Base-by-base conservation (phyloP, 768 basidiomycete species). In the Podaxis sp. region DNA sequence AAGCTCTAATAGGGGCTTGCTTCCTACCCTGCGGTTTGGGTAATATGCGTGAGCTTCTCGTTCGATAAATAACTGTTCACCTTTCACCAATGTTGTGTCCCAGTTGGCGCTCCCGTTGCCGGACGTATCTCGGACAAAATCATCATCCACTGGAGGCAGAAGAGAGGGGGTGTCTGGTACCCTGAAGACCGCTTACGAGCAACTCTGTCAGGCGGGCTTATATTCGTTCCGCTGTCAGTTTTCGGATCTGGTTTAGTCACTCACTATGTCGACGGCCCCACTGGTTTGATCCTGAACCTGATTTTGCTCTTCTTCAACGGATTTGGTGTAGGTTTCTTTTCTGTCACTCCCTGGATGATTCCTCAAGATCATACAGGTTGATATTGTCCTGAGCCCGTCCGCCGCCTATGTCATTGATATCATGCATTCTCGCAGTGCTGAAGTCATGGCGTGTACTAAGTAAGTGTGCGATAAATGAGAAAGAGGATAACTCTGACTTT, bases 121-220 rank as follows among this genome's bases (percentile, higher is more conserved):
- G 88, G 89, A 1, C 75, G 74, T 14, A 61, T 88, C 0, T 89
- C 89, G 0, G 89, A 90, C 68, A 62, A 64, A 27, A 71, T 79
- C 0, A 74, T 91, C 23, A 71, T 79, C 16, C 68, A 66, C 42
- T 85, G 82, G 72, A 79, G 79, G 14, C 71, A 75, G 50, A 68
- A 72, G 4, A 80, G 87, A 23, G 77, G 77, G 0, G 87, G 86
- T 0, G 65, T 74, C 1, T 88, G 85, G 86, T 79, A 82, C 46
- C 88, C 88, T 0, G 88, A 91, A 69, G 89, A 88, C 63, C 81
- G 88, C 5, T 74, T 89, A 25, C 77, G 83, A 1, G 85, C 77
- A 1, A 73, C 81, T 0, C 66, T 83, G 28, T 63, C 76, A 5
- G 82, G 83, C 10, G 77, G 76, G 1, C 70, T 77, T 0, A 35